Percentiles rank a stretch among this genome's conserved stretches.
Evolutionary conservation across 2,329 filamentous ascomycete species (phyloP).

Genomic region (Colletotrichum plurivorum): DNA sequence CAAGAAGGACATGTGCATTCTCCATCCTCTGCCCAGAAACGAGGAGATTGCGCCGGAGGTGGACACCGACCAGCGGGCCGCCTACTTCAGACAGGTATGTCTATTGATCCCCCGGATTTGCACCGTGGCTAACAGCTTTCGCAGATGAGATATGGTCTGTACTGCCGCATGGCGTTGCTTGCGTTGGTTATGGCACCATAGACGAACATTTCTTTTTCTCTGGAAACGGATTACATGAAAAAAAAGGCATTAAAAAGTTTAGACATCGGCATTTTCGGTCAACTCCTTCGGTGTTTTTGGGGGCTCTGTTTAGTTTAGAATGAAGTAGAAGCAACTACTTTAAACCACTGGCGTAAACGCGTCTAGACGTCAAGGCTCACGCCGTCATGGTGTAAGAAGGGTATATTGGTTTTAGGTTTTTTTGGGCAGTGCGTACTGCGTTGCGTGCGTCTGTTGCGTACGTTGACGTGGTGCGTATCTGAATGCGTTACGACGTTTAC

Average conservation of each 20-base stretch:
- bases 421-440: constrained; percentile 36
- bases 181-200: constrained; percentile 82
- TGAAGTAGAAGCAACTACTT: constrained; percentile 40
- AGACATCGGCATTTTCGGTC: not conserved
- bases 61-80: constrained; percentile 95
- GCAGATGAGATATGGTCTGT: constrained; percentile 97
- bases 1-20: constrained; percentile 92
- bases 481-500: constrained; percentile 32
- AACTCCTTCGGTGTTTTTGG: constrained; percentile 27
- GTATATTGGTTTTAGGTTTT: constrained; percentile 24
- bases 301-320: constrained; percentile 30
- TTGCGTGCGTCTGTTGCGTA: constrained; percentile 35
- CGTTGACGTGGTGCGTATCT: constrained; percentile 34
- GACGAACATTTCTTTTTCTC: constrained; percentile 39
- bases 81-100: constrained; percentile 99
- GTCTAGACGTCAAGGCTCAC: constrained; percentile 32
- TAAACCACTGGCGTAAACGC: constrained; percentile 34
- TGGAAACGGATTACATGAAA: constrained; percentile 18
- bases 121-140: constrained; percentile 55
- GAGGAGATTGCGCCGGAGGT: constrained; percentile 95
- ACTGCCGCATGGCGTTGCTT: constrained; percentile 97
- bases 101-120: not conserved
- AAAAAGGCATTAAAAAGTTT: constrained; percentile 37
- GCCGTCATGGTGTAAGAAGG: constrained; percentile 32
- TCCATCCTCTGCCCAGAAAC: constrained; percentile 96